Percentiles rank a stretch among this genome's conserved stretches.
These are phyloP conservation scores for Takashimella tepidaria DNA, from an alignment of 1,284 basidiomycete genomes.

Conservation along the genomic window DNA sequence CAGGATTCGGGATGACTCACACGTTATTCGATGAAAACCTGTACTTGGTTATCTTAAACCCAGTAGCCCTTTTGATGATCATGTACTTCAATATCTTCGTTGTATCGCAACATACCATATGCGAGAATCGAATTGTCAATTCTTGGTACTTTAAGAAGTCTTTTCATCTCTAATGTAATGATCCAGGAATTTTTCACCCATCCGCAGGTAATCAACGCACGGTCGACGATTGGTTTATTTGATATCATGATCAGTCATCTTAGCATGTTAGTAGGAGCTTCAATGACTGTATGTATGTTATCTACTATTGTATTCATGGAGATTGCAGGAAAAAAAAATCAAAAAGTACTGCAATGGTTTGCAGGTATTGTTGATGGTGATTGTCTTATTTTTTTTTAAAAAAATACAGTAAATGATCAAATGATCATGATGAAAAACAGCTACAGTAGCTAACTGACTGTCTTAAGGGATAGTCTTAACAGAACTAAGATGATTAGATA, in stretches of 20 bases:
- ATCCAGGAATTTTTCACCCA: not conserved
- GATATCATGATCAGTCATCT: conserved; percentile 8
- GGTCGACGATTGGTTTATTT: not conserved
- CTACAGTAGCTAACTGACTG: too few species aligned
- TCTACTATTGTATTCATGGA: not conserved
- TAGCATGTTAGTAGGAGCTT: conserved; percentile 28
- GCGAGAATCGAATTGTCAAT: conserved; percentile 31
- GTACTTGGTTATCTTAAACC: not conserved
- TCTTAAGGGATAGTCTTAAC: too few species aligned
- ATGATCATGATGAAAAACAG: too few species aligned
- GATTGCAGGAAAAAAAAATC: not conserved
- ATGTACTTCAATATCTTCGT: conserved; percentile 7
- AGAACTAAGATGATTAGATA: too few species aligned
- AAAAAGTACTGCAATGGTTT: not conserved
- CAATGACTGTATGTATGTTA: not conserved
- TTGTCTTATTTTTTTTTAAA: conserved; percentile 34
- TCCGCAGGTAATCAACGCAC: not conserved
- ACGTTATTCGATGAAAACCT: not conserved
- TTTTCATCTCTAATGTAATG: conserved; percentile 8
- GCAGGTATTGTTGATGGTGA: not conserved
- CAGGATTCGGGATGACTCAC: not conserved
- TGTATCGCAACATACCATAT: conserved; percentile 29
- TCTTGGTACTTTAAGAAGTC: conserved; percentile 12
- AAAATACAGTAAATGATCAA: too few species aligned
- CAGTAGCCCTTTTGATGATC: conserved; percentile 25